Evolutionary conservation across 2,329 filamentous ascomycete species (phyloP), one percentile per base, ranked within the genome.

Genomic region (Fusarium sp.): DNA sequence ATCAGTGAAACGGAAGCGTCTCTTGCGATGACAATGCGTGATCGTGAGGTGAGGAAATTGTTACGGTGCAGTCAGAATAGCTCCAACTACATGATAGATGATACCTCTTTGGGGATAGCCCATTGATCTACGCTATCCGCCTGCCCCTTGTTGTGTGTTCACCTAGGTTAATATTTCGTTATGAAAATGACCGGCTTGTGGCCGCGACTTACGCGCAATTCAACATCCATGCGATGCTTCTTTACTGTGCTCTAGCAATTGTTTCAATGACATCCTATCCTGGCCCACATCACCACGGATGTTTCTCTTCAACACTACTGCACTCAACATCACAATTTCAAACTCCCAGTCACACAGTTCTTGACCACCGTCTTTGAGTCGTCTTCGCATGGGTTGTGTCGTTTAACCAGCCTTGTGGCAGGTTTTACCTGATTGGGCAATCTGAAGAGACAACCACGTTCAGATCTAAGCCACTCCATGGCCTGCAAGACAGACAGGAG

Each of bases 71-170:
- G 28, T 25, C 47, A 48, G 53, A 54, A 57, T 51, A 37, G 25
- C 46, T 40, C 12, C 30, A 48, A 30, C 21, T n/a, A 25, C 27
- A 34, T 21, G 13, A 37, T 40, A 16, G 34, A 42, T 48, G 23
- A 47, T 57, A 23, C 40, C 66, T 49, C 34, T 62, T 37, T 45
- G 21, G 28, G 41, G 30, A 30, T 47, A 37, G 57, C 40, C 47
- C 21, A 28, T 42, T 54, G 67, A 71, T 68, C 67, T 70, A 55
- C 49, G 47, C 43, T 67, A 53, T 48, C 43, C 30, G 42, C 20
- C 48, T 13, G 41, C 28, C 32, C 42, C 50, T 59, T 64, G 58
- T 56, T 42, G 37, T 37, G 13, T 21, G 32, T 49, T 45, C 30
- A 49, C 18, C 10, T 20, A 23, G 25, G 12, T 27, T 41, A 18